phyloP scores from a whole-genome alignment of 2,329 filamentous ascomycete species.

The Apiospora pterosperma region DNA sequence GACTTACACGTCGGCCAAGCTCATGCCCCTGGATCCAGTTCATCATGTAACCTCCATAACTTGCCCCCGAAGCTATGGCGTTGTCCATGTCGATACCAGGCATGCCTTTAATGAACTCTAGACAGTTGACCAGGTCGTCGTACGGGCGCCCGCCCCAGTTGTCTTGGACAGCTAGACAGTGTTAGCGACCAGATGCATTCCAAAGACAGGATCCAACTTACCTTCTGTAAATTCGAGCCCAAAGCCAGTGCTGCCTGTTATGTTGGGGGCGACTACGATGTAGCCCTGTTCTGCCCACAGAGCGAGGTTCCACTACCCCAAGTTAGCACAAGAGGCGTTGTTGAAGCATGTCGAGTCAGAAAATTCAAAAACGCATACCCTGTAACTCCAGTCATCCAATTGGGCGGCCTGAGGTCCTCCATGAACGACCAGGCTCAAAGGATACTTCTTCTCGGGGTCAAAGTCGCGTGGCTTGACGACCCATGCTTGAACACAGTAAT shows the following conservation, averaged over 20 bases:
- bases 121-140: constrained; percentile 51
- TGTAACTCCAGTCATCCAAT: constrained; percentile 50
- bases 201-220: constrained; percentile 11
- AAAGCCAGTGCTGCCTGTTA: constrained; percentile 55
- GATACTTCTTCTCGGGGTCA: constrained; percentile 32
- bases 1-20: constrained; percentile 40
- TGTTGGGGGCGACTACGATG: constrained; percentile 56
- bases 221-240: constrained; percentile 37
- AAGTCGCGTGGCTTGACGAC: constrained; percentile 36
- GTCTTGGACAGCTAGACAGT: constrained; percentile 39
- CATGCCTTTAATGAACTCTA: constrained; percentile 46
- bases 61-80: constrained; percentile 49
- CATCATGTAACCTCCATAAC: constrained; percentile 59
- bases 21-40: constrained; percentile 55
- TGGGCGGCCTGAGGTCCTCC: constrained; percentile 42
- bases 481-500: constrained; percentile 35
- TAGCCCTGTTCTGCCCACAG: constrained; percentile 61
- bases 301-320: constrained; percentile 45
- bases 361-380: too few relatives aligned
- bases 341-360: too few relatives aligned
- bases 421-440: constrained; percentile 34
- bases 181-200: constrained; percentile 13
- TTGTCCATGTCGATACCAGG: constrained; percentile 52
- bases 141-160: constrained; percentile 54
- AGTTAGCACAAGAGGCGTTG: background rate